Base-by-base conservation (phyloP, 345 rosid genomes). In the Acer campestre region DNA sequence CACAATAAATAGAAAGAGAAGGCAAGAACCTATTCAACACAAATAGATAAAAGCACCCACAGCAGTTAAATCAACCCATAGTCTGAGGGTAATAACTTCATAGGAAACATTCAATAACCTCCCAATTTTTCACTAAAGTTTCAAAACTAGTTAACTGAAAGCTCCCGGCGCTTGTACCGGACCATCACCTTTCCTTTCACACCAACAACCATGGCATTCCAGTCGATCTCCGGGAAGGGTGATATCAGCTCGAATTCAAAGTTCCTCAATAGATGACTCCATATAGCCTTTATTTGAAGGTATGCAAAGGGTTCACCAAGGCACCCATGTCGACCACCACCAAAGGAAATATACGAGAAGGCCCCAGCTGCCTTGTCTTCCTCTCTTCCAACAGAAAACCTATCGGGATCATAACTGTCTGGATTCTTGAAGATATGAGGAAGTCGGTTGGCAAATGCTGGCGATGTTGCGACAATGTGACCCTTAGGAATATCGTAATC, bases 171-270 rank as follows among this genome's bases (percentile, higher is more conserved):
- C 89, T 92, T 92, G 87, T 90, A 94, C 48, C 89, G 90, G 76
- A 92, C 99, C 99, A 96, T 94, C 76, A 96, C 98, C 71, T 87
- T 89, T 64, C 93, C 99, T 84, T 96, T 96, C 27, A 96, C 99
- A 13, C 99, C 98, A 49, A 96, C 99, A 20, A 96, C 99, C 99
- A 96, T 96, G 2, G 99, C 98, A 40, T 94, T 96, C 99, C 99
- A 96, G 83, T 96, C 99, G 3, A 86, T 91, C 90, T 94, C 98
- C 11, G 99, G 99, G 82, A 96, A 96, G 0, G 99, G 97, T 55
- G 99, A 96, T 67, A 88, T 82, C 82, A 94, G 78, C 84, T 96
- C 97, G 40, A 96, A 56, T 70, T 96, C 98, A 56, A 96, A 96
- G 84, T 96, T 96, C 86, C 99, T 87, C 78, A 96, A 80, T 84